Base-by-base conservation (phyloP, 2,329 filamentous ascomycete genomes). In the Sporothrix globosa region DNA sequence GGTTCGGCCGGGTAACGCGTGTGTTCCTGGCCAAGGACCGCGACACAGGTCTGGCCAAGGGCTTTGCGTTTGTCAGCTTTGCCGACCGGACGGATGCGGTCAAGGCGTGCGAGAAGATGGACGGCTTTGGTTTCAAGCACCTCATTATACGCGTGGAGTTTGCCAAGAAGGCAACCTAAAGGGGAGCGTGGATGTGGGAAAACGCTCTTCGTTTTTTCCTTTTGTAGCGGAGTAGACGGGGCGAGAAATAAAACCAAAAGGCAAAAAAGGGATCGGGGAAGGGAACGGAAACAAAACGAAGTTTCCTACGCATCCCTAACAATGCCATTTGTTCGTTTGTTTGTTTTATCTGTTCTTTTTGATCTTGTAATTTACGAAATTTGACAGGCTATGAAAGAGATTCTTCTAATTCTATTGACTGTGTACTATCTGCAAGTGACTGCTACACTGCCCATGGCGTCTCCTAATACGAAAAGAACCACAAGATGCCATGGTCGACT, bases 1-100 rank as follows among this genome's bases (percentile, higher is more conserved):
- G 96, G 76, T 97, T 96, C 81, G 96, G 96, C 78, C 92, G 94
- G 76, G 96, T 99, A 79, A 98, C 95, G 70, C 90, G 96, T 81
- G 96, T 99, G 67, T 99, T 99, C 87, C 83, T 99, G 78, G 96
- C 96, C 77, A 98, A 97, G 87, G 96, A 99, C 84, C 87, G 96
- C 80, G 96, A 99, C 77, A 99, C 96, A 53, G 92, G 93, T 73
- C 85, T 95, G 80, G 96, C 96, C 76, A 99, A 99, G 89, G 96
- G 96, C 73, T 99, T 99, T 81, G 96, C 96, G 34, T 99, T 99
- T 81, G 97, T 99, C 86, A 97, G 92, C 82, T 99, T 96, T 79
- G 92, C 91, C 72, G 96, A 99, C 81, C 87, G 96, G 76, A 82
- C 86, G 75, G 96, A 99, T 81, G 96, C 96, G 75, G 92, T 92